Evolutionary conservation across 1,139 yeast genomes (phyloP), one percentile per base, ranked within the genome.

Genomic region (Lodderomyces metapsilosis): DNA sequence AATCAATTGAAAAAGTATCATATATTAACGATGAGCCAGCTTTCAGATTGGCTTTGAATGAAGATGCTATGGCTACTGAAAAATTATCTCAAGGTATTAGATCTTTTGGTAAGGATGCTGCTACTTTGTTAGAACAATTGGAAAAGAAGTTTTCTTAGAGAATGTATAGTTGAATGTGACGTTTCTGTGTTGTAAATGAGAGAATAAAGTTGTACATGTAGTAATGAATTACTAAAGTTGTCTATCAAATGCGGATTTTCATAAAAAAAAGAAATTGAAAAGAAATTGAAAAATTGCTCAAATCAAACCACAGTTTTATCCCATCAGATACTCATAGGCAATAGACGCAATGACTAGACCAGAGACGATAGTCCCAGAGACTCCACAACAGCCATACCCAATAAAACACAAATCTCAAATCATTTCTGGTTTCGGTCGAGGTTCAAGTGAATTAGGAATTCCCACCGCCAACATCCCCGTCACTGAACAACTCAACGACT

Each of bases 31-130:
- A 89, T 66, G 98, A 92, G 75, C 70, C 96, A 47, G 71, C 77
- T 51, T 92, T 92, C 92, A 86, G 97, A 80, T 87, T 82, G 76
- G 78, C 76, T 46, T 76, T 92, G 58, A 92, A 92, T 75, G 96
- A 92, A 69, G 98, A 92, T 67, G 94, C 95, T 53, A 92, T 92
- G 98, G 94, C 97, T 60, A 88, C 97, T 56, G 98, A 92, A 77
- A 94, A 92, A 79, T 84, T 94, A 64, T 71, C 96, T 55, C 96
- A 92, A 65, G 98, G 98, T 82, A 92, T 92, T 74, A 87, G 98
- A 79, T 81, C 83, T 70, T 92, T 92, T 72, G 88, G 97, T 59
- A 92, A 88, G 67, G 99, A 94, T 67, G 87, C 95, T 61, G 83
- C 74, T 58, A 85, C 96, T 50, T 82, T 92, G 66, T 78, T 86